Base-by-base conservation (phyloP, 2,329 filamentous ascomycete genomes). In the Stachybotrys echinatus region DNA sequence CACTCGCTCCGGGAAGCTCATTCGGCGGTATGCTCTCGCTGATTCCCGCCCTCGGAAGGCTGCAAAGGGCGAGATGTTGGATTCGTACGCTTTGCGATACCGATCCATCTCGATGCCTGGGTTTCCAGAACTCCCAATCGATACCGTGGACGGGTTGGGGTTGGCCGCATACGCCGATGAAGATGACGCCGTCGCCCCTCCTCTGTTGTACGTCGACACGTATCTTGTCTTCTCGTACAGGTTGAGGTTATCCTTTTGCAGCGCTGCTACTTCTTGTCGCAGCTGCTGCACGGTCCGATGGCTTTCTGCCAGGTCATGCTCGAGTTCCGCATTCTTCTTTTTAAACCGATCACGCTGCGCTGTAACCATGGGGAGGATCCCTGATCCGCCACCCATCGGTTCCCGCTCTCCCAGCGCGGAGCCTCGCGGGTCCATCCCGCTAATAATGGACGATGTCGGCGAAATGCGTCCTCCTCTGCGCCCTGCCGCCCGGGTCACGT, bases 201-300 rank as follows among this genome's bases (percentile, higher is more conserved):
- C 80, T 48, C 92, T 84, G 67, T 86, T 95, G 74, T 96, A 99
- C 3, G 89, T 92, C 6, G 91, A 96, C 21, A 97, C 85, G 65
- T 99, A 99, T 58, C 94, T 84, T 18, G 92, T 96, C 78, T 97
- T 99, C 69, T 99, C 94, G 67, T 99, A 99, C 7, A 99, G 78
- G 60, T 88, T 91, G 34, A 99, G 77, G 65, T 99, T 99, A 69
- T 99, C 94, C 66, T 92, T 95, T 64, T 99, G 95, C 39, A 99
- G 75, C 2, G 91, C 89, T 6, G 91, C 87, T 52, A 97, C 84
- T 66, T 99, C 94, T 60, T 95, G 89, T 42, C 94, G 84, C 44
- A 99, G 76, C 34, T 92, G 87, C 19, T 91, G 92, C 20, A 96
- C 84, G 1, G 82, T 88, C 44, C 83, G 80, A 67, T 97, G 90